Base-by-base conservation (phyloP, 129 eudicot species). In the Artemisia tridentata region DNA sequence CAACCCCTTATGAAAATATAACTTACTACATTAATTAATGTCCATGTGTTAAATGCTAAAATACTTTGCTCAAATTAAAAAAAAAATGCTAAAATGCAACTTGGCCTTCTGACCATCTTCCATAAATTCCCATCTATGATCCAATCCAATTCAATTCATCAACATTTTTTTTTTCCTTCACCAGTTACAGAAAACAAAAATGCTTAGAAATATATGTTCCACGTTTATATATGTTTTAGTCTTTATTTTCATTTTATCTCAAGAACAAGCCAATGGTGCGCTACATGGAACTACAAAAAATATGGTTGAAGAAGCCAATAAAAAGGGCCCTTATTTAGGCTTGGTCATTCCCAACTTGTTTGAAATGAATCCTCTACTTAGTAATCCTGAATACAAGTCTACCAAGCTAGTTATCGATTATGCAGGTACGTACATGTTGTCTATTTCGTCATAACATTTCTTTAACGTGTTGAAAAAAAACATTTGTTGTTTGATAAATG, bases 301-400 rank as follows among this genome's bases (percentile, higher is more conserved):
- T 31, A 15, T 41, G 68, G 72, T 88, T n/a, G 63, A 78, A 38
- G 14, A 61, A 51, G 86, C 76, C 18, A 88, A 88, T 67, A 69
- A 50, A 29, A 62, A 79, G 13, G 95, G 88, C 34, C 90, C 88
- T 17, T 88, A 78, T 73, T 60, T 85, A 54, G 91, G 95, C 2
- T 16, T 88, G 77, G 86, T 88, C 17, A 80, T 88, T 60, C 91
- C 91, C n/a, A 88, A 85, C 75, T 13, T 61, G 63, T 88, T 82
- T 83, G 95, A 88, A 67, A 53, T 88, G 84, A 69, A 85, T 72
- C 95, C 91, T 57, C 73, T 85, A 67, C 91, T 88, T 45, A 80
- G 68, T 45, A 82, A 78, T 71, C 85, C 95, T n/a, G 50, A 78
- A 56, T 88, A 67, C 83, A 49, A 57, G 49, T 29, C 87, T 17